Percentiles rank a stretch among this genome's conserved stretches.
Evolutionary conservation across 2,329 filamentous ascomycete species (phyloP).

Genomic region (Gliomastix tumulicola): DNA sequence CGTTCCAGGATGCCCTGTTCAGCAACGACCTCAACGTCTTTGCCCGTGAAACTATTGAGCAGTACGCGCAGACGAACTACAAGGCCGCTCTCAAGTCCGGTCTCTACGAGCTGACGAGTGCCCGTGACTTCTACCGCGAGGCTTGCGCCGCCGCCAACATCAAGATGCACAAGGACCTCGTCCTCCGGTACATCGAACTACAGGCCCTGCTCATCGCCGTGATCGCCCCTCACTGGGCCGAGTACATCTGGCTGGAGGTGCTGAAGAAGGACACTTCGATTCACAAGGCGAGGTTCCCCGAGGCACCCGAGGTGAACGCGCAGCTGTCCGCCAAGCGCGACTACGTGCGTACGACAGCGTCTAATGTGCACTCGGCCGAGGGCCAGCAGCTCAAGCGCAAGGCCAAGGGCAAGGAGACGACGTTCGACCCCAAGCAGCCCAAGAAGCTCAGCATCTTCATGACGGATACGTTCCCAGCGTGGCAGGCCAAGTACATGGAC

Average conservation of each 20-base stretch:
- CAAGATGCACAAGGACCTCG: slow-evolving; percentile 78
- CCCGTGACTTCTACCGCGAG: slow-evolving; percentile 83
- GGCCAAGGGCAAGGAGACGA: slow-evolving; percentile 80
- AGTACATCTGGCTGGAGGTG: slow-evolving; percentile 91
- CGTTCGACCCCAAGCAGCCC: slow-evolving; percentile 83
- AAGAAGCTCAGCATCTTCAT: slow-evolving; percentile 88
- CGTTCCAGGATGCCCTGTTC: slow-evolving; percentile 84
- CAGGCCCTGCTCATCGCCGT: slow-evolving; percentile 78
- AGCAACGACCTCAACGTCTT: slow-evolving; percentile 86
- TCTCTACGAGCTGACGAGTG: slow-evolving; percentile 7
- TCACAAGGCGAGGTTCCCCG: slow-evolving; percentile 58
- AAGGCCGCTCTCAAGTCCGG: slow-evolving; percentile 63
- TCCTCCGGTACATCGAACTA: slow-evolving; percentile 75
- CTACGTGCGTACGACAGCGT: slow-evolving; percentile 71
- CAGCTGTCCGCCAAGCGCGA: slow-evolving; percentile 70
- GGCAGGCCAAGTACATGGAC: slow-evolving; percentile 89
- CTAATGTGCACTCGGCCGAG: slow-evolving; percentile 76
- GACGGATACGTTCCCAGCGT: slow-evolving; percentile 72
- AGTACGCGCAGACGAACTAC: slow-evolving; percentile 77
- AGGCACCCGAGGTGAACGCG: slow-evolving; percentile 57
- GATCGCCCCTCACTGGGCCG: slow-evolving; percentile 87
- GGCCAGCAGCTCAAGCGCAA: slow-evolving; percentile 79
- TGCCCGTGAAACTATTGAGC: slow-evolving; percentile 68
- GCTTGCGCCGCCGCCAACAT: slow-evolving; percentile 68
- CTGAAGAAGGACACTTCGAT: slow-evolving; percentile 70